Evolutionary conservation across 192 early-diverging fungal species (phyloP).

Genomic region (Podila verticillata): DNA sequence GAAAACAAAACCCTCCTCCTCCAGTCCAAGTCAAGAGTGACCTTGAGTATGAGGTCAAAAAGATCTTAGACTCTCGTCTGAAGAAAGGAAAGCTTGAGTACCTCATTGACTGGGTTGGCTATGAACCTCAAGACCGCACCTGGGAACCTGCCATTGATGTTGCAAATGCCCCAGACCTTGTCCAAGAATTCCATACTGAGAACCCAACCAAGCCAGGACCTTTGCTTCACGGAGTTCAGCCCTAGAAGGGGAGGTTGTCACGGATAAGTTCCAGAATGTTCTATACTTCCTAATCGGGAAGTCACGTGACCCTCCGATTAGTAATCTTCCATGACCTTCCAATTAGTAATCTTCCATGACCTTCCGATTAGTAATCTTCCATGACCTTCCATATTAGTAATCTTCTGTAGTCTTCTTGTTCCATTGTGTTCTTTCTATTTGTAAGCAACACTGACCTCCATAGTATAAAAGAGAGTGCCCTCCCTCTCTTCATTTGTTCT

Average conservation of each 20-base stretch:
- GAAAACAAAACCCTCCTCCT: background rate
- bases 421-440: too few species aligned
- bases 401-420: too few species aligned
- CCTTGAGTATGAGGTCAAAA: conserved; percentile 14
- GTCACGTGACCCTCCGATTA: too few species aligned
- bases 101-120: background rate
- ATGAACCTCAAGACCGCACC: background rate
- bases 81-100: background rate
- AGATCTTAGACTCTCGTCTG: conserved; percentile 7
- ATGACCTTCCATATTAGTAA: too few species aligned
- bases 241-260: conserved; percentile 8
- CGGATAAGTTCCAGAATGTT: too few species aligned
- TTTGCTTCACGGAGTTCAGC: conserved; percentile 1
- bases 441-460: too few species aligned
- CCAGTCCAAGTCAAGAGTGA: conserved; percentile 3
- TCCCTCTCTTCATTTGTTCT: too few species aligned
- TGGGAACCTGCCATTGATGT: background rate
- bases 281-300: too few species aligned
- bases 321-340: background rate
- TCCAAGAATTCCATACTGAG: background rate
- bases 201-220: background rate
- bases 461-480: too few species aligned
- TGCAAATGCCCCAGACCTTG: background rate
- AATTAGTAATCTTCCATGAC: too few species aligned
- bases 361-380: too few species aligned